A percentile compares a stretch with the other conserved stretches of the same genome.
Evolutionary conservation across 78 protist genomes (phyloP).

Genomic region (Diacronema lutheri): DNA sequence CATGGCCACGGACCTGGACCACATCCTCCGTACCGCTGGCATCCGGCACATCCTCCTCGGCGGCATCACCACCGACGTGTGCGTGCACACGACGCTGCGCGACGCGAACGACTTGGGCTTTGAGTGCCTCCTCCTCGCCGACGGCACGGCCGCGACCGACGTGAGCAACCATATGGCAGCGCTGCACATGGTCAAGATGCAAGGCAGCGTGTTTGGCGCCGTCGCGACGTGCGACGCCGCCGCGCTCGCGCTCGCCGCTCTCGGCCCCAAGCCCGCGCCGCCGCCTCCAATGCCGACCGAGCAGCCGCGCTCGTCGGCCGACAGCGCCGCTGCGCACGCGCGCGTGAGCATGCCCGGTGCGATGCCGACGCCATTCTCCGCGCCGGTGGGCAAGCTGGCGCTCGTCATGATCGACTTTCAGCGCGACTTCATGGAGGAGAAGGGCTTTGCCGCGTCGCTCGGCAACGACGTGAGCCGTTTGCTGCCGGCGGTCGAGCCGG

Average conservation of each 20-base stretch:
- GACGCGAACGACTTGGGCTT: not conserved
- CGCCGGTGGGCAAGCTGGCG: not conserved
- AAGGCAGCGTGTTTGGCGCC: not conserved
- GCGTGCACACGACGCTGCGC: constrained; percentile 14
- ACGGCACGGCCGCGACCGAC: constrained; percentile 2
- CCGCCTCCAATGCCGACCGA: too few species aligned
- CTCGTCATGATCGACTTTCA: constrained; percentile 14
- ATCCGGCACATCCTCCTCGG: not conserved
- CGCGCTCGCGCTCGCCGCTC: too few species aligned
- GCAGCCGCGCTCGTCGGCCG: too few species aligned
- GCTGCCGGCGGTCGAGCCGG: not conserved
- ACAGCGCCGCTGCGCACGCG: too few species aligned
- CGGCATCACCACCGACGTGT: constrained; percentile 1
- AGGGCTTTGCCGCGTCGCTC: constrained; percentile 18
- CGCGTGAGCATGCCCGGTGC: too few species aligned
- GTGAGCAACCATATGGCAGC: too few species aligned
- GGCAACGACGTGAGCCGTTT: not conserved
- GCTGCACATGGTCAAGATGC: not conserved
- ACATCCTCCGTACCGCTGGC: not conserved
- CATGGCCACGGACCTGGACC: not conserved
- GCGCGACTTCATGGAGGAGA: constrained; percentile 5
- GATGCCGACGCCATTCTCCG: too few species aligned
- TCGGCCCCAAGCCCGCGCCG: too few species aligned
- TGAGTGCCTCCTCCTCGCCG: not conserved
- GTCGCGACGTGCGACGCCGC: not conserved